Conservation (phyloP, 2,329 filamentous ascomycete genomes). For the Epichloe amarillans region DNA sequence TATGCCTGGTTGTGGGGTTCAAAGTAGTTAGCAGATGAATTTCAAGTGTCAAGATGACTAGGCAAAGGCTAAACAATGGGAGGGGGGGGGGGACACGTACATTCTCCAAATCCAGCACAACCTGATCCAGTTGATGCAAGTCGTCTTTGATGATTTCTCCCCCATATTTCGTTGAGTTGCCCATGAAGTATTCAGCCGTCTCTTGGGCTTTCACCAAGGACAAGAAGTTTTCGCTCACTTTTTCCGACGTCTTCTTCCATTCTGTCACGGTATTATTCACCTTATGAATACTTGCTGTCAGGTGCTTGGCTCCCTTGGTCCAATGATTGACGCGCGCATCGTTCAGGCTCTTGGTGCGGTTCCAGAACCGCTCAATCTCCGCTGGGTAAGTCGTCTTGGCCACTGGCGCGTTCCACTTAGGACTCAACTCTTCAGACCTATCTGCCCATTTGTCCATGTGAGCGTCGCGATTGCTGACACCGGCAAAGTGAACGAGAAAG, state of each 20-base stretch:
- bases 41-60: not conserved
- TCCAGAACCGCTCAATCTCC: constrained; percentile 1
- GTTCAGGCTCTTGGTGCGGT: not conserved
- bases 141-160: constrained; percentile 1
- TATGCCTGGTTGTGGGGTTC: not conserved
- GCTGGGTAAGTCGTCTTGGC: not conserved
- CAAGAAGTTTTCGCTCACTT: not conserved
- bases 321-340: not conserved
- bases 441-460: constrained; percentile 2
- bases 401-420: constrained; percentile 2
- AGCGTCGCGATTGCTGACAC: not conserved
- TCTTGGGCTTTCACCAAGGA: not conserved
- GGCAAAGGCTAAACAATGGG: not conserved
- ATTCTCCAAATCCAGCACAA: not conserved
- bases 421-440: not conserved
- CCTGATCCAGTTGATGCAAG: not conserved
- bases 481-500: constrained; percentile 11
- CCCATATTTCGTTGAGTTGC: not conserved
- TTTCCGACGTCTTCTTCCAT: not conserved
- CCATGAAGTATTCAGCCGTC: not conserved
- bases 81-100: not conserved
- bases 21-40: not conserved
- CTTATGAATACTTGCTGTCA: not conserved
- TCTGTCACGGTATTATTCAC: not conserved
- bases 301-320: not conserved